Evolutionary conservation across 768 basidiomycete genomes (phyloP).

Genomic region (Pisolithus orientalis): DNA sequence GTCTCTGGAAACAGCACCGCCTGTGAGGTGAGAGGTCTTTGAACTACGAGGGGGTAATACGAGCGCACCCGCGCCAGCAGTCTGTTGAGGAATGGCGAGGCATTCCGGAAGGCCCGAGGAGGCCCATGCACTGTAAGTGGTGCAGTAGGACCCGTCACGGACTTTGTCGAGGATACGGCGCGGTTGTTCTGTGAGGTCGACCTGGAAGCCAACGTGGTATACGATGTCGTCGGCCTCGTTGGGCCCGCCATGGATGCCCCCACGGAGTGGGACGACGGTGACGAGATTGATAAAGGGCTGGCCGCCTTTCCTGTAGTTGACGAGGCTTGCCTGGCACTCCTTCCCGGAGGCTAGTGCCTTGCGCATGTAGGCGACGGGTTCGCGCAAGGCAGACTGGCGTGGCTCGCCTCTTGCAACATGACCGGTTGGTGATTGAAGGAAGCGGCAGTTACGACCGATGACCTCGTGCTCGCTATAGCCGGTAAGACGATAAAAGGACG

Average conservation of each 20-base stretch:
- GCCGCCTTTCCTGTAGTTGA: conserved; percentile 87
- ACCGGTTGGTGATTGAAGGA: conserved; percentile 75
- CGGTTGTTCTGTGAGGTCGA: conserved; percentile 85
- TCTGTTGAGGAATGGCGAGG: neutral
- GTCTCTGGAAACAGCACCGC: conserved; percentile 43
- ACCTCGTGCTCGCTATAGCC: conserved; percentile 73
- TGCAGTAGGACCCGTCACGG: conserved; percentile 68
- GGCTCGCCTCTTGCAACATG: conserved; percentile 44
- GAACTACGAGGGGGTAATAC: conserved; percentile 13
- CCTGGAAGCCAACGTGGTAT: conserved; percentile 94
- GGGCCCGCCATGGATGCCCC: conserved; percentile 40
- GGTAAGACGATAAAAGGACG: conserved; percentile 72
- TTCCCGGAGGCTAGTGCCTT: conserved; percentile 65
- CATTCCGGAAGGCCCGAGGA: neutral
- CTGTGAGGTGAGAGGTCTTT: conserved; percentile 22
- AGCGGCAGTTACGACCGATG: conserved; percentile 86
- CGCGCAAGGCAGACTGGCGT: conserved; percentile 56
- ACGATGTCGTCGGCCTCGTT: conserved; percentile 66
- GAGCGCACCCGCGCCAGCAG: conserved; percentile 2
- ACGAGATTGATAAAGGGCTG: conserved; percentile 88
- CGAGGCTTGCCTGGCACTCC: conserved; percentile 81
- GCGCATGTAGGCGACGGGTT: conserved; percentile 60
- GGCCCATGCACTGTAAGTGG: conserved; percentile 43
- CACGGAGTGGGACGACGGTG: conserved; percentile 80
- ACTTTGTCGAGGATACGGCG: conserved; percentile 76